Percentiles rank a stretch among this genome's conserved stretches.
phyloP scores from a whole-genome alignment of 768 basidiomycete species.

The Brasilioporus rufonigricans region DNA sequence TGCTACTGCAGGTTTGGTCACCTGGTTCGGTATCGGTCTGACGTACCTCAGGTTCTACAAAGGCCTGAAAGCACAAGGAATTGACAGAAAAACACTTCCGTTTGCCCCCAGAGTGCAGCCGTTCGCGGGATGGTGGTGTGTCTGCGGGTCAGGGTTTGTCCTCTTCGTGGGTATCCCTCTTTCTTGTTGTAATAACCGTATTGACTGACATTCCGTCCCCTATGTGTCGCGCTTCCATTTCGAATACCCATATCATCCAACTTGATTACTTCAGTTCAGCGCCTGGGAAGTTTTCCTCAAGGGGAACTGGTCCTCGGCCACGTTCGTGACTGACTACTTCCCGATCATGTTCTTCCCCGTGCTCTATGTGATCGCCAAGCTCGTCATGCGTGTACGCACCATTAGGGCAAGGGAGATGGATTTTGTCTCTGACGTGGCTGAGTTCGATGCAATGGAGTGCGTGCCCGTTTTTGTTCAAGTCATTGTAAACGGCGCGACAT shows the following conservation, averaged over 20 bases:
- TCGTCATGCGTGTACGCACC: conserved; percentile 13
- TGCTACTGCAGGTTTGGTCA: conserved; percentile 40
- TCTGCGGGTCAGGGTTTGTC: conserved; percentile 26
- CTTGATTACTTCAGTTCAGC: conserved; percentile 29
- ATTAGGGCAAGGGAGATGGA: conserved; percentile 25
- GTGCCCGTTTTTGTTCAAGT: not conserved
- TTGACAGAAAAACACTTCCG: conserved; percentile 46
- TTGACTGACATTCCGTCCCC: not conserved
- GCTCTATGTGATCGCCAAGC: conserved; percentile 37
- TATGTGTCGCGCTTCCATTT: too few relatives aligned
- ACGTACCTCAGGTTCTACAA: conserved; percentile 47
- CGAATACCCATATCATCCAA: too few relatives aligned
- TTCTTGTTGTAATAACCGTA: not conserved
- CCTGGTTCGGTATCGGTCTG: conserved; percentile 44
- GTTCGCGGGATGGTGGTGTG: conserved; percentile 38
- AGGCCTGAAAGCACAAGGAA: conserved; percentile 49
- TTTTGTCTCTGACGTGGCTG: conserved; percentile 24
- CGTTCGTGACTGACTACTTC: conserved; percentile 44
- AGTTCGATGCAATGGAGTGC: conserved; percentile 33
- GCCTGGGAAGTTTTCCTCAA: conserved; percentile 42
- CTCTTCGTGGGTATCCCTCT: conserved; percentile 34
- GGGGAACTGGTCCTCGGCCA: conserved; percentile 36
- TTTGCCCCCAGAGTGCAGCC: conserved; percentile 43
- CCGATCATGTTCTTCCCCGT: conserved; percentile 46
- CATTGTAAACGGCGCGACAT: not conserved